Conservation (phyloP, 2,329 filamentous ascomycete species). For the Whalleya microplaca region DNA sequence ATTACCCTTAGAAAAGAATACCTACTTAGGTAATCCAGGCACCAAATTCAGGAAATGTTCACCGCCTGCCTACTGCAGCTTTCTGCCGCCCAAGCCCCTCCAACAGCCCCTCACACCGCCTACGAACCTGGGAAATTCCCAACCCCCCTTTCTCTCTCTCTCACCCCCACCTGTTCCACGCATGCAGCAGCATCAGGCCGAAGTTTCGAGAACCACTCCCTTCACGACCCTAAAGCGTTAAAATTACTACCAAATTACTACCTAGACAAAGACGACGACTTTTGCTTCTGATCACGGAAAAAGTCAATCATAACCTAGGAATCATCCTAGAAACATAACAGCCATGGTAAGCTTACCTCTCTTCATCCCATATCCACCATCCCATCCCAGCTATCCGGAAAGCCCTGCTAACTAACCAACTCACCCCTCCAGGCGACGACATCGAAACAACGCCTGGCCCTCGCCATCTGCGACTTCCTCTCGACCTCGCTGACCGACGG, state of each 20-base stretch:
- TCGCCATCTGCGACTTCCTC: conserved; percentile 97
- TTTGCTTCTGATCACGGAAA: neutral
- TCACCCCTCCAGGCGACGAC: conserved; percentile 44
- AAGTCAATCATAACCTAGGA: neutral
- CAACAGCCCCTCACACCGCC: neutral
- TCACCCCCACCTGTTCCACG: conserved; percentile 4
- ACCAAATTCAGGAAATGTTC: too few species aligned
- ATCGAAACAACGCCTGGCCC: conserved; percentile 83
- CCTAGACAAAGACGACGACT: conserved; percentile 3
- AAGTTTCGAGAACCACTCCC: conserved; percentile 27
- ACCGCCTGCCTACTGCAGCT: neutral
- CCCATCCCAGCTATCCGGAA: neutral
- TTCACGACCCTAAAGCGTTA: conserved; percentile 5
- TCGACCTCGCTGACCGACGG: conserved; percentile 83
- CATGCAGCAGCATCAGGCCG: conserved; percentile 21
- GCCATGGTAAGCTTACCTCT: neutral
- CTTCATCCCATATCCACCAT: too few species aligned
- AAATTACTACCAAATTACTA: neutral
- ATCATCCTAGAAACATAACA: neutral
- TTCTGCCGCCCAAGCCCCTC: neutral
- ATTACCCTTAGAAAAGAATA: too few species aligned
- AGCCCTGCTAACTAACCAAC: neutral
- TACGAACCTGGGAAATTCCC: neutral
- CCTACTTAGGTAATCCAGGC: too few species aligned
- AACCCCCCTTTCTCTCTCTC: neutral